Conservation (phyloP, 2,329 filamentous ascomycete species). For the Ceratocystis cubensis region DNA sequence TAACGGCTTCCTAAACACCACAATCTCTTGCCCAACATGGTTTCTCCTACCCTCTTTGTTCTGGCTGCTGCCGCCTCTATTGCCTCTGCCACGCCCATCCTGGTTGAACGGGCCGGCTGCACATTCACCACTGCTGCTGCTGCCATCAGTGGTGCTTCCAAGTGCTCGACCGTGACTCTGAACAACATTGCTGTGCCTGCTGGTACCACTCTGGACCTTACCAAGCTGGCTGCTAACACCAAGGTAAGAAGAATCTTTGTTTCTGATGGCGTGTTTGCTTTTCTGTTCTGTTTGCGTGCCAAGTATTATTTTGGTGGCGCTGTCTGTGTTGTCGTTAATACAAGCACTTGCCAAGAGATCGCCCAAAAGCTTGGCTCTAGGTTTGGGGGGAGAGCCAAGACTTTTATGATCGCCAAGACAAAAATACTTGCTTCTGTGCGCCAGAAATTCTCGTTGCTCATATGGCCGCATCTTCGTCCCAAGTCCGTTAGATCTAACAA, state of each 20-base stretch:
- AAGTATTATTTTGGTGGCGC: not conserved
- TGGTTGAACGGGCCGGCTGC: conserved; percentile 29
- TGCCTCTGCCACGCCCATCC: conserved; percentile 23
- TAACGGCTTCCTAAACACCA: conserved; percentile 9
- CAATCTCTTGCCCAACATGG: conserved; percentile 15
- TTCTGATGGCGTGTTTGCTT: not conserved
- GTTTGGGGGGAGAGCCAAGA: not conserved
- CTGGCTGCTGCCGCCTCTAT: conserved; percentile 26
- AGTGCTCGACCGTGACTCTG: conserved; percentile 43
- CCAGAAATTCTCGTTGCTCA: not conserved
- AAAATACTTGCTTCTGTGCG: not conserved
- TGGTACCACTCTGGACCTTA: conserved; percentile 46
- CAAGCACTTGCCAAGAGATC: conserved; percentile 8
- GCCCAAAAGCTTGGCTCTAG: not conserved
- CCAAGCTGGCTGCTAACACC: conserved; percentile 38
- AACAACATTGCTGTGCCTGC: conserved; percentile 43
- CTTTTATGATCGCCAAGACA: conserved; percentile 23
- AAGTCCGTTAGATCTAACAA: conserved; percentile 6
- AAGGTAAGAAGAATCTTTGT: conserved; percentile 22
- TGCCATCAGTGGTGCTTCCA: conserved; percentile 37
- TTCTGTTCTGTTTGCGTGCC: not conserved
- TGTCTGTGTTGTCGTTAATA: not conserved
- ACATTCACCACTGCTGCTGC: conserved; percentile 42
- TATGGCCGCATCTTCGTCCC: not conserved
- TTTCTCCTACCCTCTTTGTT: conserved; percentile 23